Conservation (phyloP, 2,329 filamentous ascomycete species). For the Huntiella omanensis region DNA sequence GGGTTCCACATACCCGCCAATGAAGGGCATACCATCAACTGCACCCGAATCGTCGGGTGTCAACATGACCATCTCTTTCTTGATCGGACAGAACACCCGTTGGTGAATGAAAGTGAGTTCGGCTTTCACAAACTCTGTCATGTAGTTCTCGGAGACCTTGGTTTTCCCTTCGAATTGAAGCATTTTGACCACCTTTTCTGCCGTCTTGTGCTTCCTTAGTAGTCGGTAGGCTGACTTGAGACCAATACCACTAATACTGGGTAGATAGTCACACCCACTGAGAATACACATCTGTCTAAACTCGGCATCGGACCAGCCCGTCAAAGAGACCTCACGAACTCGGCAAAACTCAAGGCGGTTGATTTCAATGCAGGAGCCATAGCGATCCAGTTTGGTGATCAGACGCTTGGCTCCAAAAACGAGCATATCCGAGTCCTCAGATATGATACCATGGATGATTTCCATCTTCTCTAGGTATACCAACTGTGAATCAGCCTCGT, state of each 20-base stretch:
- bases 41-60: slow-evolving; percentile 45
- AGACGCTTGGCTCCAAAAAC: slow-evolving; percentile 87
- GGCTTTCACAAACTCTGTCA: slow-evolving; percentile 64
- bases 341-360: slow-evolving; percentile 75
- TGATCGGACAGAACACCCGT: slow-evolving; percentile 72
- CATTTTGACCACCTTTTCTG: slow-evolving; percentile 65
- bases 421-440: slow-evolving; percentile 87
- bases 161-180: slow-evolving; percentile 80
- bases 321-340: slow-evolving; percentile 71
- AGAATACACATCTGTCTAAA: slow-evolving; percentile 93
- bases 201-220: slow-evolving; percentile 73
- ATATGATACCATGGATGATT: slow-evolving; percentile 70
- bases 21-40: slow-evolving; percentile 56
- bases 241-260: slow-evolving; percentile 67
- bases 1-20: slow-evolving; percentile 54
- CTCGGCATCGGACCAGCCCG: slow-evolving; percentile 79
- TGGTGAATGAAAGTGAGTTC: slow-evolving; percentile 89
- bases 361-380: slow-evolving; percentile 84
- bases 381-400: slow-evolving; percentile 84
- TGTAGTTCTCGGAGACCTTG: slow-evolving; percentile 61
- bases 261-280: slow-evolving; percentile 90
- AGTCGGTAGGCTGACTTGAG: slow-evolving; percentile 85
- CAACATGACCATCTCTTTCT: slow-evolving; percentile 53
- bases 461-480: slow-evolving; percentile 82
- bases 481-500: slow-evolving; percentile 93